A percentile compares a stretch with the other conserved stretches of the same genome.
phyloP scores from a whole-genome alignment of 768 basidiomycete species.

The Psilocybe subaeruginosa region DNA sequence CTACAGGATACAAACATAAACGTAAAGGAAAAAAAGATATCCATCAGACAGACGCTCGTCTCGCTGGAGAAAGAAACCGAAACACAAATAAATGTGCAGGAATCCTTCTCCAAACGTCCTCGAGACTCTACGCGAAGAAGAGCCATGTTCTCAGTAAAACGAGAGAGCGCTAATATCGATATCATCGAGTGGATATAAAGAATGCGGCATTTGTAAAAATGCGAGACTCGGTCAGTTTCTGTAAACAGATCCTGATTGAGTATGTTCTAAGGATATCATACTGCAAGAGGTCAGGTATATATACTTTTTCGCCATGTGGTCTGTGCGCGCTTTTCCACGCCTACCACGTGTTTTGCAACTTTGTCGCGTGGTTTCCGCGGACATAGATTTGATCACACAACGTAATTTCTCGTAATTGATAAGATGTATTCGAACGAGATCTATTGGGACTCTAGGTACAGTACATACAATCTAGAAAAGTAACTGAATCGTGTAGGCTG shows the following conservation, averaged over 20 bases:
- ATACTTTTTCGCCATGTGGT: slow-evolving; percentile 27
- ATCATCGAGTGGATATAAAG: slow-evolving; percentile 77
- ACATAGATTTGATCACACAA: neutral
- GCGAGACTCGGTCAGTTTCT: slow-evolving; percentile 82
- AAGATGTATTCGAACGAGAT: neutral
- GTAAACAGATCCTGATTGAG: slow-evolving; percentile 84
- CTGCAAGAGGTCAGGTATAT: slow-evolving; percentile 21
- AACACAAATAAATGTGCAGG: slow-evolving; percentile 29
- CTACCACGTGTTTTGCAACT: slow-evolving; percentile 14
- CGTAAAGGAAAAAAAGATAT: slow-evolving; percentile 31
- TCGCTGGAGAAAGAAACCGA: slow-evolving; percentile 45
- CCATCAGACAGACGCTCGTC: slow-evolving; percentile 69
- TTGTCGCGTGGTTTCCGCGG: neutral
- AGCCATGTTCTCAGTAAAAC: slow-evolving; percentile 69
- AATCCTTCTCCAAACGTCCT: slow-evolving; percentile 61
- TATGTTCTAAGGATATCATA: slow-evolving; percentile 62
- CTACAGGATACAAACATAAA: neutral
- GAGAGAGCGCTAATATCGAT: slow-evolving; percentile 62
- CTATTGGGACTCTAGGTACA: neutral
- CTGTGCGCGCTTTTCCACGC: slow-evolving; percentile 29
- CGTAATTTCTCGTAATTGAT: neutral
- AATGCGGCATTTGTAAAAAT: slow-evolving; percentile 77
- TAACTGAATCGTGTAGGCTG: slow-evolving; percentile 45
- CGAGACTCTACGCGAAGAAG: slow-evolving; percentile 43
- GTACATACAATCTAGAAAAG: slow-evolving; percentile 35